These are phyloP conservation scores for Aspergillus nomiae DNA, from an alignment of 2,329 filamentous ascomycete species.

Conservation along the genomic window DNA sequence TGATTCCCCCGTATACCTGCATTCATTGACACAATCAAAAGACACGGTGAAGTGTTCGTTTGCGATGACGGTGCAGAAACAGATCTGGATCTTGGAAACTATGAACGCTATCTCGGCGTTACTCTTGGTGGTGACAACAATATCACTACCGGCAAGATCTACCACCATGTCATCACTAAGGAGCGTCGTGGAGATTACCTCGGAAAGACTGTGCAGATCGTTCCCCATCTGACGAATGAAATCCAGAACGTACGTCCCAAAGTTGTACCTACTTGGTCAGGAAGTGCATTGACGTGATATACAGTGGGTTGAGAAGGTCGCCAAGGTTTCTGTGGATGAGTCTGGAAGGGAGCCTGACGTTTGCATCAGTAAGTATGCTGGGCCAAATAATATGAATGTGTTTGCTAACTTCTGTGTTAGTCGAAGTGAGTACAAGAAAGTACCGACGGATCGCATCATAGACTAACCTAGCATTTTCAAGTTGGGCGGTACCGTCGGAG, in stretches of 20 bases:
- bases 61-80: constrained; percentile 79
- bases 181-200: constrained; percentile 76
- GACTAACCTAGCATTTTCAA: constrained; percentile 37
- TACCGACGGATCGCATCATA: neutral
- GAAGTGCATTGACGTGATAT: constrained; percentile 8
- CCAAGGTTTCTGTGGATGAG: constrained; percentile 82
- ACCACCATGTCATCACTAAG: constrained; percentile 80
- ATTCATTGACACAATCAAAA: constrained; percentile 15
- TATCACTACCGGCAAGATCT: constrained; percentile 97
- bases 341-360: constrained; percentile 82
- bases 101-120: constrained; percentile 79
- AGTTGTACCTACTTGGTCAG: neutral
- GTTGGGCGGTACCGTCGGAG: constrained; percentile 56
- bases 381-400: neutral
- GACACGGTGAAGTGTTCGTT: constrained; percentile 86
- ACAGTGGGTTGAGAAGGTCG: constrained; percentile 79
- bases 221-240: constrained; percentile 87
- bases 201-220: constrained; percentile 85
- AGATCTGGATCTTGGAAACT: constrained; percentile 74
- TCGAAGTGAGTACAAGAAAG: constrained; percentile 19
- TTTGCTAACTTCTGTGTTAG: constrained; percentile 12
- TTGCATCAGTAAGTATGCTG: constrained; percentile 70
- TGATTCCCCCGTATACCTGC: neutral
- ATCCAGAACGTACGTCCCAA: constrained; percentile 66
- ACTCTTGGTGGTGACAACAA: constrained; percentile 85